A percentile compares a stretch with the other conserved stretches of the same genome.
These are phyloP conservation scores for Echria macrotheca DNA, from an alignment of 495 filamentous ascomycete genomes.

Conservation along the genomic window DNA sequence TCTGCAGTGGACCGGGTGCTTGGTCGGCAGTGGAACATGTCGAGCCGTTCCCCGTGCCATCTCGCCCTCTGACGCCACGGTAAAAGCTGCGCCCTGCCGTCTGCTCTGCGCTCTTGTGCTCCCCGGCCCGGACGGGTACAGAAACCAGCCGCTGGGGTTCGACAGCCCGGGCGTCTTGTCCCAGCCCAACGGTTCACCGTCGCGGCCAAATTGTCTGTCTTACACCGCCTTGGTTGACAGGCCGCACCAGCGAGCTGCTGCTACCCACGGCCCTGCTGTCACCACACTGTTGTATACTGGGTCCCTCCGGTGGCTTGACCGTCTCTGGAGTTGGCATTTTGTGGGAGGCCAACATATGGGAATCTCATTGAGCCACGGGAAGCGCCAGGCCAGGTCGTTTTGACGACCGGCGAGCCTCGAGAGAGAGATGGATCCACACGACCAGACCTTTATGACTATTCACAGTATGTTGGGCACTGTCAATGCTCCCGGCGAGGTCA, in stretches of 20 bases:
- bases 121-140: not conserved
- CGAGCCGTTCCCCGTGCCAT: not conserved
- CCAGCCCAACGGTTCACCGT: conserved; percentile 1
- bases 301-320: no score
- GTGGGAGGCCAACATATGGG: no score
- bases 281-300: no score
- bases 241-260: not conserved
- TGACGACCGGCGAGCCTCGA: conserved; percentile 30
- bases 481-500: no score
- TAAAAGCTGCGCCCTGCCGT: conserved; percentile 8
- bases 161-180: not conserved
- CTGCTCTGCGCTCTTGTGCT: not conserved
- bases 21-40: conserved; percentile 2
- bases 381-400: conserved; percentile 30
- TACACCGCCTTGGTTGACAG: conserved; percentile 1
- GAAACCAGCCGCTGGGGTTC: not conserved
- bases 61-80: not conserved
- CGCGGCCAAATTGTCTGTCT: not conserved
- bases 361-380: no score
- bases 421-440: conserved; percentile 54
- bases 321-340: no score
- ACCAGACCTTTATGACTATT: conserved; percentile 90
- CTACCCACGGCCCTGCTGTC: no score
- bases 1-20: conserved; percentile 8
- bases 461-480: conserved; percentile 78